Evolutionary conservation across 352 stramenopile species (phyloP).

Genomic region (Phytopythium sindhum): DNA sequence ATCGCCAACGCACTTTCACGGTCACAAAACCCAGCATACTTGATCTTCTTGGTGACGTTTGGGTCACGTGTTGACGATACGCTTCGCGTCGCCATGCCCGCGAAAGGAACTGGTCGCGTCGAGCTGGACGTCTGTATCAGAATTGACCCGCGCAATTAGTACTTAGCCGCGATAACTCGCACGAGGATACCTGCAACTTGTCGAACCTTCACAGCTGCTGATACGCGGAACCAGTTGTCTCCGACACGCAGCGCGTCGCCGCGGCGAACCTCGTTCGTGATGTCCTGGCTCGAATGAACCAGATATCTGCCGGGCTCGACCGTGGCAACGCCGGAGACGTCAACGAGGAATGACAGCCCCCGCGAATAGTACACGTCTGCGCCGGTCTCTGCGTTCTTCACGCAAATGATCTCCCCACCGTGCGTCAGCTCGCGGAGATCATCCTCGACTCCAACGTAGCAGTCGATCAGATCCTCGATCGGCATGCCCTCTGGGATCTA

Average conservation of each 20-base stretch:
- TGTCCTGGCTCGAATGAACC: slow-evolving; percentile 56
- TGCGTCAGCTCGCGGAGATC: slow-evolving; percentile 72
- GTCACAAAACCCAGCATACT: slow-evolving; percentile 12
- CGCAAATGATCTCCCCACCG: slow-evolving; percentile 76
- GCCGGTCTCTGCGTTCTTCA: slow-evolving; percentile 81
- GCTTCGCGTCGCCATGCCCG: slow-evolving; percentile 69
- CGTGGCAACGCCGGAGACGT: slow-evolving; percentile 64
- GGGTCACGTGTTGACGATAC: slow-evolving; percentile 74
- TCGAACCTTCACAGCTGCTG: slow-evolving; percentile 64
- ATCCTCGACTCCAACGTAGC: slow-evolving; percentile 73
- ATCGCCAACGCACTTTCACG: neutral
- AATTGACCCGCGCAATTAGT: neutral
- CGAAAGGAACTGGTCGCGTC: slow-evolving; percentile 58
- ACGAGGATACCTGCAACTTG: neutral
- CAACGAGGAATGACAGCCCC: slow-evolving; percentile 59
- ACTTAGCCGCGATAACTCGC: neutral
- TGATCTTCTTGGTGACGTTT: slow-evolving; percentile 83
- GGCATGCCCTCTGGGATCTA: slow-evolving; percentile 83
- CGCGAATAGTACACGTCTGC: slow-evolving; percentile 79
- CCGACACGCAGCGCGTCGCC: slow-evolving; percentile 71
- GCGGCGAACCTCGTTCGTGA: slow-evolving; percentile 65
- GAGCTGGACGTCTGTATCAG: slow-evolving; percentile 50
- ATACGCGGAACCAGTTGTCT: slow-evolving; percentile 83
- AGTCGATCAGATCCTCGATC: slow-evolving; percentile 80
- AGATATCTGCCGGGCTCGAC: slow-evolving; percentile 76